Conservation (phyloP, 257 asterid species). For the Solanum okadae region DNA sequence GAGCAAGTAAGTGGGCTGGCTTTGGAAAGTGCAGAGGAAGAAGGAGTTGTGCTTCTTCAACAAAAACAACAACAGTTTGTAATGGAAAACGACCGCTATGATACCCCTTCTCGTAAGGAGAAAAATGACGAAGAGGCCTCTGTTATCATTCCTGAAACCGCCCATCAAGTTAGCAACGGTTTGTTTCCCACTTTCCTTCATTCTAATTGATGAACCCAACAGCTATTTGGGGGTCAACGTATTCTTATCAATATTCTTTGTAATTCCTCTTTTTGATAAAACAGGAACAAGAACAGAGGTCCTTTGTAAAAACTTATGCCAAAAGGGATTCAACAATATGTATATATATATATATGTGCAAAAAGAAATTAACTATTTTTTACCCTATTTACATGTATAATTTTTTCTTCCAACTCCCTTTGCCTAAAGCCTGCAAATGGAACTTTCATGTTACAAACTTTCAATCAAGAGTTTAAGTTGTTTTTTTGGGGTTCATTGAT, state of each 20-base stretch:
- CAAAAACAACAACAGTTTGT: not conserved
- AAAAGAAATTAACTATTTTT: not conserved
- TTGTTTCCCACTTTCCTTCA: not conserved
- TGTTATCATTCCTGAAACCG: constrained; percentile 68
- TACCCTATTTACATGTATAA: not conserved
- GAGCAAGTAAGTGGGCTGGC: not conserved
- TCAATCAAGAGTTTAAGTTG: not conserved
- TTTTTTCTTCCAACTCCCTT: not conserved
- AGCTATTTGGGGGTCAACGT: not conserved
- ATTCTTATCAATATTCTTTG: not conserved
- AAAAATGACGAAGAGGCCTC: not conserved
- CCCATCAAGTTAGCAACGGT: constrained; percentile 91
- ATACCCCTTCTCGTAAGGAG: not conserved
- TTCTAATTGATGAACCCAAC: not conserved
- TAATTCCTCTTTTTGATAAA: not conserved
- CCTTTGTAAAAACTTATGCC: not conserved
- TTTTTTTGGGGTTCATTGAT: not conserved
- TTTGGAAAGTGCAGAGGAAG: not conserved
- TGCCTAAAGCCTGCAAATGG: not conserved
- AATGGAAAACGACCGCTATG: not conserved
- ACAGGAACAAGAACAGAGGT: not conserved
- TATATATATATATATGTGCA: not conserved
- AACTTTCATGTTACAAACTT: not conserved
- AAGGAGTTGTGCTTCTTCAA: not conserved
- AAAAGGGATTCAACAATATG: not conserved